Evolutionary conservation across 2,329 filamentous ascomycete genomes (phyloP).

Genomic region (Colletotrichum eremochloae): DNA sequence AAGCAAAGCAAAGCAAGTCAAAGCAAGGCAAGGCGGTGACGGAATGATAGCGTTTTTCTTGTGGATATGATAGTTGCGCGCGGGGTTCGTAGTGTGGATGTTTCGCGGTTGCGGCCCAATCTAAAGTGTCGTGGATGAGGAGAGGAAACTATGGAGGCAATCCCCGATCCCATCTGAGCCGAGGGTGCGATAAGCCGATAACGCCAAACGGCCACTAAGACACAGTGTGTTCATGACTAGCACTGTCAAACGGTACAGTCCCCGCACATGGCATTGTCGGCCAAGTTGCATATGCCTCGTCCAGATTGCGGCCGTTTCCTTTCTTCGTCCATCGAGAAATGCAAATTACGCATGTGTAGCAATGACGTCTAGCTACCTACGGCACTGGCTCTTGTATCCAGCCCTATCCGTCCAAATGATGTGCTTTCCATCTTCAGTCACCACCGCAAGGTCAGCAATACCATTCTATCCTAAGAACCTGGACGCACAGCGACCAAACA

Average conservation of each 20-base stretch:
- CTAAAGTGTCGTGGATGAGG: neutral
- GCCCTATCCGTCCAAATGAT: neutral
- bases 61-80: slow-evolving; percentile 14
- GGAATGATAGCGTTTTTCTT: slow-evolving; percentile 12
- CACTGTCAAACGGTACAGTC: slow-evolving; percentile 19
- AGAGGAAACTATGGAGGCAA: slow-evolving; percentile 4
- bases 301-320: neutral
- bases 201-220: slow-evolving; percentile 33
- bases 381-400: neutral
- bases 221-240: neutral
- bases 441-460: neutral
- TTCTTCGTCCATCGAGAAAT: neutral
- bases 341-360: neutral
- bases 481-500: neutral
- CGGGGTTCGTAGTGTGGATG: slow-evolving; percentile 17
- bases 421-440: neutral
- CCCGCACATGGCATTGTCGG: slow-evolving; percentile 29
- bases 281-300: slow-evolving; percentile 6
- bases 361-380: neutral
- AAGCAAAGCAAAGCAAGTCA: neutral
- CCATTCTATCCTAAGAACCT: neutral
- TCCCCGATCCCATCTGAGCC: slow-evolving; percentile 6
- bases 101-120: slow-evolving; percentile 19
- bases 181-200: slow-evolving; percentile 40
- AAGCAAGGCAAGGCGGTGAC: slow-evolving; percentile 5